Percentiles rank a stretch among this genome's conserved stretches.
These are phyloP conservation scores for Microsporum canis DNA, from an alignment of 2,329 filamentous ascomycete genomes.

Conservation along the genomic window DNA sequence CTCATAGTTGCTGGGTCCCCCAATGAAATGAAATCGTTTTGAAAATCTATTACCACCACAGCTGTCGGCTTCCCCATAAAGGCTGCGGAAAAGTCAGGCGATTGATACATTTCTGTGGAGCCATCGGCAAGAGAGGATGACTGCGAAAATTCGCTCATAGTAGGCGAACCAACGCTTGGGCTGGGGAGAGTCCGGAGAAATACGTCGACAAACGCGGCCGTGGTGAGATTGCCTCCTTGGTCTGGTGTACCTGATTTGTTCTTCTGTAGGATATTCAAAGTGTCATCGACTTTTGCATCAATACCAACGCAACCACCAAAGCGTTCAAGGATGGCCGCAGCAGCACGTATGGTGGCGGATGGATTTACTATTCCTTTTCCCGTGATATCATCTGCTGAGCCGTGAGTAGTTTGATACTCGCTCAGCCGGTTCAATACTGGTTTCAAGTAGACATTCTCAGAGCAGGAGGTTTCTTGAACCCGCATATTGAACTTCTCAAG, in stretches of 20 bases:
- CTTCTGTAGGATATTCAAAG: background rate
- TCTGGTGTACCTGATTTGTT: constrained; percentile 1
- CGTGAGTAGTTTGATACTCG: constrained; percentile 3
- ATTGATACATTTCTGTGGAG: background rate
- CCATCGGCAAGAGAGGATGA: background rate
- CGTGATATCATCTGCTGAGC: constrained; percentile 5
- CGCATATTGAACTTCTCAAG: background rate
- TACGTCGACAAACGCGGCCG: background rate
- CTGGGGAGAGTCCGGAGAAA: background rate
- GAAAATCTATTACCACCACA: constrained; percentile 2
- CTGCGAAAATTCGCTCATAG: background rate
- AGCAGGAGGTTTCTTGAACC: constrained; percentile 4
- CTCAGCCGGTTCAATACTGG: background rate
- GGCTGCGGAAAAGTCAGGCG: background rate
- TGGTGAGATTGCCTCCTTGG: constrained; percentile 3
- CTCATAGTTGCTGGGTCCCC: background rate
- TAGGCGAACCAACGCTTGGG: background rate
- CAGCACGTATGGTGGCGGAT: constrained; percentile 1
- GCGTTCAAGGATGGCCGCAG: constrained; percentile 1
- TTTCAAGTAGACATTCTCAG: background rate
- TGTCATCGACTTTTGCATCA: background rate
- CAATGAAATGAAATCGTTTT: background rate
- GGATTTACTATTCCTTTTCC: constrained; percentile 4
- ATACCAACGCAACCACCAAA: background rate
- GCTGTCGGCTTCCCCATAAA: background rate